Percentiles rank a stretch among this genome's conserved stretches.
Conservation (phyloP, 495 filamentous ascomycete genomes). For the Rhizodiscina lignyota region DNA sequence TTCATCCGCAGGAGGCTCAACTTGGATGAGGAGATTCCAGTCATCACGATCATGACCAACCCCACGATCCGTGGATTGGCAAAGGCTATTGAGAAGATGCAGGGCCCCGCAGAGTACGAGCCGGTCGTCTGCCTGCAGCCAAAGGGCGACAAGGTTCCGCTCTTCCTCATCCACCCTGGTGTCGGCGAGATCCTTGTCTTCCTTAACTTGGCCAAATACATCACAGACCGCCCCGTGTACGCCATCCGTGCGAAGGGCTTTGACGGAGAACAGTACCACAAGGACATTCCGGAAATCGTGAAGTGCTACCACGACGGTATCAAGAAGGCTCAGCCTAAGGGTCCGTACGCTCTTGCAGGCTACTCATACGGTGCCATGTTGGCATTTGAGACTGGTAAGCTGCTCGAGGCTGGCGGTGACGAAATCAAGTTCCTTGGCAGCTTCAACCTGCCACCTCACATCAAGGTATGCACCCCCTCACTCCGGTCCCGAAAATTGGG, state of each 20-base stretch:
- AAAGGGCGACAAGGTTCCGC: conserved; percentile 28
- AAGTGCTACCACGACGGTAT: conserved; percentile 28
- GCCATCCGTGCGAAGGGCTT: conserved; percentile 38
- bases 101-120: conserved; percentile 21
- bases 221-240: conserved; percentile 34
- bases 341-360: conserved; percentile 40
- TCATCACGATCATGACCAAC: conserved; percentile 25
- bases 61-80: conserved; percentile 23
- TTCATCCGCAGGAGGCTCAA: neutral
- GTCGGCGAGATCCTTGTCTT: conserved; percentile 41
- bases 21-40: conserved; percentile 15
- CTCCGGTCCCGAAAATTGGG: too few species aligned
- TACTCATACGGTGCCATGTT: conserved; percentile 37
- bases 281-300: conserved; percentile 19
- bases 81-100: conserved; percentile 9
- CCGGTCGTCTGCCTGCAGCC: conserved; percentile 29
- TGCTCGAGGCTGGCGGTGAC: conserved; percentile 18
- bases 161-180: conserved; percentile 42
- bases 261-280: conserved; percentile 25
- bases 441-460: conserved; percentile 34
- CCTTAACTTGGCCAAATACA: conserved; percentile 27
- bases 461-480: too few species aligned
- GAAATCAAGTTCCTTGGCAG: conserved; percentile 21
- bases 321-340: conserved; percentile 27
- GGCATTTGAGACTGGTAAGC: conserved; percentile 37